Evolutionary conservation across 2,329 filamentous ascomycete species (phyloP), one percentile per base, ranked within the genome.

Genomic region (Golovinomyces cichoracearum): DNA sequence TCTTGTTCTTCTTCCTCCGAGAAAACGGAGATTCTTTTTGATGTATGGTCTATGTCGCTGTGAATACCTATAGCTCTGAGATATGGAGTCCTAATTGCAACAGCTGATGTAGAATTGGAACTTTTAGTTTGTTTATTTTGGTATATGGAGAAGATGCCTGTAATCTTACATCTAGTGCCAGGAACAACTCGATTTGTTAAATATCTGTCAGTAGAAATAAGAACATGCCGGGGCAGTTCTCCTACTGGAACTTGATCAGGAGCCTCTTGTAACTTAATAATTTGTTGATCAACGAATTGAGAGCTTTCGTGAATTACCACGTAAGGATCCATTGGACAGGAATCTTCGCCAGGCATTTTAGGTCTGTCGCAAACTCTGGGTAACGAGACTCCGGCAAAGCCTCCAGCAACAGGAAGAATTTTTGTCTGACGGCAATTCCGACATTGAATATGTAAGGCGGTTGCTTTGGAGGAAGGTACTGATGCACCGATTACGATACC

Each of bases 61-160:
- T 85, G 82, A 51, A 98, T 88, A 4, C 90, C 90, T 2, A 94
- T 83, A 0, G 90, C 85, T 53, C 90, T 76, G 12, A 98, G 70
- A 60, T 98, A 98, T 0, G 90, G 90, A 45, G 92, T 95, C 54
- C 90, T 76, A 57, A 98, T 94, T 7, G 90, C 90, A 2, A 95
- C 86, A 1, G 90, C 90, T 1, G 80, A 80, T 48, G 77, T 78
- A 1, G 72, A 75, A 17, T 71, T 74, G 4, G 74, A 76, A 56
- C 79, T 81, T 63, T 86, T 92, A 38, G 75, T 80, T 37, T 79
- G 81, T 63, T 95, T 95, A 57, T 80, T 81, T 63, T 94, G 84
- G 63, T 94, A 98, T 59, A 95, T 95, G 26, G 88, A 94, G 67
- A 94, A 98, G 29, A 98, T 84, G 19, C 90, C 90, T 74, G 90